These are phyloP conservation scores for Rhizoclosmatium sp. DNA, from an alignment of 192 early-diverging fungal genomes.

Conservation along the genomic window DNA sequence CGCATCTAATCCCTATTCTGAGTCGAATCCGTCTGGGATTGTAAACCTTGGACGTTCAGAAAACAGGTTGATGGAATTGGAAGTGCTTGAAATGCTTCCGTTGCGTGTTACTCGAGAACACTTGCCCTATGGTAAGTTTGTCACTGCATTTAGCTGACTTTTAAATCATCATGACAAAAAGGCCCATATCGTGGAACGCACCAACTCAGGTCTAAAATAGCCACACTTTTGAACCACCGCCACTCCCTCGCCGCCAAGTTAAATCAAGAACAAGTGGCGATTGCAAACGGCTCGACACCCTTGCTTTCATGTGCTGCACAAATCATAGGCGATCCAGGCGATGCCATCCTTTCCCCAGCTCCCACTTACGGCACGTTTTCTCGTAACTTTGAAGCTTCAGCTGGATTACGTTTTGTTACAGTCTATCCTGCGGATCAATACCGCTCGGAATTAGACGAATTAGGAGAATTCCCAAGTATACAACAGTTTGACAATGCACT, in stretches of 20 bases:
- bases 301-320: constrained; percentile 71
- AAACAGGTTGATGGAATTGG: constrained; percentile 68
- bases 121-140: background rate
- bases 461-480: constrained; percentile 1
- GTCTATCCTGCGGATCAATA: background rate
- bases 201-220: constrained; percentile 64
- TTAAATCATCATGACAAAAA: constrained; percentile 45
- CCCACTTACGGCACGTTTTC: constrained; percentile 75
- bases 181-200: constrained; percentile 61
- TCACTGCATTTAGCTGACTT: too few species aligned
- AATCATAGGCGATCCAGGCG: constrained; percentile 72
- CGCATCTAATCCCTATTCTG: constrained; percentile 36
- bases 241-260: constrained; percentile 53
- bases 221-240: constrained; percentile 70
- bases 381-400: constrained; percentile 8
- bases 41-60: constrained; percentile 85
- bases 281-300: constrained; percentile 71
- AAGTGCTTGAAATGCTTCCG: background rate
- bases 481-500: constrained; percentile 20
- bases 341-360: constrained; percentile 73
- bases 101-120: background rate
- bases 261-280: constrained; percentile 60
- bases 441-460: background rate
- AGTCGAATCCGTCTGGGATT: constrained; percentile 73
- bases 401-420: constrained; percentile 1